These are phyloP conservation scores for Rhodotorula sp. DNA, from an alignment of 1,284 basidiomycete genomes.

Conservation along the genomic window DNA sequence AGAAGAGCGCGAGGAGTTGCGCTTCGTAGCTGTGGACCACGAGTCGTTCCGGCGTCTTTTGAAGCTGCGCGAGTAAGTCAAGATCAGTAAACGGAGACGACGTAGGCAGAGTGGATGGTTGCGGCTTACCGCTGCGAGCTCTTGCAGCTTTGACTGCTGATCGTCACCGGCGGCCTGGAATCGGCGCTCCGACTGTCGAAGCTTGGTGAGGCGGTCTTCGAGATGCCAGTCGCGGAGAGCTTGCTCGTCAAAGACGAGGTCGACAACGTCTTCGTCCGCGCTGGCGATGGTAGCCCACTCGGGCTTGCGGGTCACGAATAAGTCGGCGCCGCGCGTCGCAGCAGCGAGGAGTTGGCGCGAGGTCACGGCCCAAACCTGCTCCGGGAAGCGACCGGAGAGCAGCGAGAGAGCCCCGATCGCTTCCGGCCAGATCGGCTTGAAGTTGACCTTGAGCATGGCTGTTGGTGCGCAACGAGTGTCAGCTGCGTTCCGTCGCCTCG, in stretches of 20 bases:
- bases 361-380: slow-evolving; percentile 68
- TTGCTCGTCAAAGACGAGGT: slow-evolving; percentile 45
- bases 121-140: slow-evolving; percentile 24
- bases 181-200: slow-evolving; percentile 15
- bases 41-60: slow-evolving; percentile 64
- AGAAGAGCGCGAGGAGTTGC: slow-evolving; percentile 70
- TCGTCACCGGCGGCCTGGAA: slow-evolving; percentile 27
- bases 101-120: slow-evolving; percentile 27
- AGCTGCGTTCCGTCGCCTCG: slow-evolving; percentile 42
- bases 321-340: slow-evolving; percentile 33
- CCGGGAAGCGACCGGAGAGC: slow-evolving; percentile 61
- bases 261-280: neutral
- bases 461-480: slow-evolving; percentile 1
- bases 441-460: slow-evolving; percentile 85
- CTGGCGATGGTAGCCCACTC: slow-evolving; percentile 23
- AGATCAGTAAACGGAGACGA: slow-evolving; percentile 9
- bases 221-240: slow-evolving; percentile 37
- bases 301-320: slow-evolving; percentile 36
- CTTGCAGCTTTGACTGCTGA: slow-evolving; percentile 11
- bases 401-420: slow-evolving; percentile 66
- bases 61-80: slow-evolving; percentile 53
- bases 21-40: slow-evolving; percentile 72
- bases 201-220: slow-evolving; percentile 27
- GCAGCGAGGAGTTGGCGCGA: slow-evolving; percentile 49
- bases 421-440: slow-evolving; percentile 82